Evolutionary conservation across 2,329 filamentous ascomycete genomes (phyloP).

Genomic region (Sphaerulina musiva): DNA sequence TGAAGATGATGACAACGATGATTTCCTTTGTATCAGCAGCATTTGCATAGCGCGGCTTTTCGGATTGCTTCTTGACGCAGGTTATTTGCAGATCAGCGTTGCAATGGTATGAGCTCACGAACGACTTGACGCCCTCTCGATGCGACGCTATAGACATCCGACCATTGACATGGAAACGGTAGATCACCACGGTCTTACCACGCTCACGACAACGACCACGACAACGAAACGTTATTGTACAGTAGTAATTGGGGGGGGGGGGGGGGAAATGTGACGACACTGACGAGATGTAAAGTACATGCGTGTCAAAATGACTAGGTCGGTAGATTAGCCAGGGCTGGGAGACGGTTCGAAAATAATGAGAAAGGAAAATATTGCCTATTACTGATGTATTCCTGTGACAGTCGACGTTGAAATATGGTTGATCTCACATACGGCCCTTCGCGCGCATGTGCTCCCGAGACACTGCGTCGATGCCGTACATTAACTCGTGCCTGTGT

Average conservation of each 20-base stretch:
- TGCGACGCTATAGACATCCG: constrained; percentile 8
- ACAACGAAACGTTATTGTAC: background rate
- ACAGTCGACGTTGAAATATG: constrained; percentile 12
- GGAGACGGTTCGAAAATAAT: background rate
- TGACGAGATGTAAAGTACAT: background rate
- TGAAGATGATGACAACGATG: background rate
- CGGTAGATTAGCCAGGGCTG: background rate
- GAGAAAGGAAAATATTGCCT: background rate
- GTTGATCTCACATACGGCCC: background rate
- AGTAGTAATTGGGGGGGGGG: background rate
- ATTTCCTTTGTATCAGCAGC: constrained; percentile 1
- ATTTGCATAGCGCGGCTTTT: constrained; percentile 7
- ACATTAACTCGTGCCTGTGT: too few species aligned
- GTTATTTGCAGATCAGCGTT: constrained; percentile 1
- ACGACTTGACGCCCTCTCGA: background rate
- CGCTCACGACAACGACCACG: background rate
- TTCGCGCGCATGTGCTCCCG: too few species aligned
- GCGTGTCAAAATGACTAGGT: background rate
- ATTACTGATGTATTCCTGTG: background rate
- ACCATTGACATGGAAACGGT: background rate
- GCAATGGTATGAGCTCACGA: constrained; percentile 6
- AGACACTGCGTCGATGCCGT: too few species aligned
- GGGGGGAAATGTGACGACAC: background rate
- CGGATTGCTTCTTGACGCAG: background rate
- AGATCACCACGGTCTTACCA: background rate